Base-by-base conservation (phyloP, 2,329 filamentous ascomycete genomes). In the Ceratocystiopsis minuta region DNA sequence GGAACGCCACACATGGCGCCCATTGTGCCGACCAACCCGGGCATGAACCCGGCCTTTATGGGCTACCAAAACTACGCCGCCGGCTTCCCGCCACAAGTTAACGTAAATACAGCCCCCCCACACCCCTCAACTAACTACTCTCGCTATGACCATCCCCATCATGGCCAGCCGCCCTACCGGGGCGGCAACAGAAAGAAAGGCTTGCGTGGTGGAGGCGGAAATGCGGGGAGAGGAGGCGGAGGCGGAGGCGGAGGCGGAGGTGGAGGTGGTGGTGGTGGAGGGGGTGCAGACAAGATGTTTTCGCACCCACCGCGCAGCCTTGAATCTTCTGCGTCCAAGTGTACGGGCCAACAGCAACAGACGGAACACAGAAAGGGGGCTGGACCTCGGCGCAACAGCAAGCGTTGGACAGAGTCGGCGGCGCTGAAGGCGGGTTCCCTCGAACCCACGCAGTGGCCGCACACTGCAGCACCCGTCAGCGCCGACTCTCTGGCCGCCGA, bases 1-100 rank as follows among this genome's bases (percentile, higher is more conserved):
- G 70, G 70, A 48, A 81, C 78, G 28, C 78, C 82, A 47, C 75
- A 80, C 63, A 77, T 77, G 76, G 70, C 57, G 43, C 64, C 68
- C 36, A 70, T 70, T 39, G 77, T 85, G 58, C 70, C 80, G 39
- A 38, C 45, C 1, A 80, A 82, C 60, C 68, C 68, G 58, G 36
- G 36, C 16, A 34, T 24, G 13, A 38, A 38, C 16, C 67, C 68
- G 44, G 67, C 37, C 70, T 45, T 69, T 33, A 40, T 48, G 33
- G 31, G 11, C 31, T 47, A 46, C 37, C 34, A 37, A 35, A 34
- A 37, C 16, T 41, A 39, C 16, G 11, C 47, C 14, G 6, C 38
- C 7, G 48, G 48, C 10, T 49, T 44, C 38, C 48, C 48, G 18
- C 47, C 47, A 2, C 45, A 42, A 28, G 34, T 39, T 5, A 48